Conservation (phyloP, 495 filamentous ascomycete species). For the Aspergillus saccharolyticus region DNA sequence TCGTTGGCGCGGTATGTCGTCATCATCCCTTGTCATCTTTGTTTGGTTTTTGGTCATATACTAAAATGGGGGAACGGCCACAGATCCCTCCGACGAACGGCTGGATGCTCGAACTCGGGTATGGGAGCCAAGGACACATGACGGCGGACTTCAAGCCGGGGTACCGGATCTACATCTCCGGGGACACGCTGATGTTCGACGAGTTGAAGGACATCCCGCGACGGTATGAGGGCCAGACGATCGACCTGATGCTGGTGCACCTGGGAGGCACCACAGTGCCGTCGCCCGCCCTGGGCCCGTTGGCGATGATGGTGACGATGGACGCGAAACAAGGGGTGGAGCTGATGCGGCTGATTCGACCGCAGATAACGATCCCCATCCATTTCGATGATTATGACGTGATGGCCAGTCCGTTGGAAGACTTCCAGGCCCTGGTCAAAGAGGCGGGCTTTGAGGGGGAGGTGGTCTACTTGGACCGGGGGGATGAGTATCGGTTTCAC, state of each 20-base stretch:
- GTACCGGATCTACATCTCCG: conserved; percentile 67
- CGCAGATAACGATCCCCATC: conserved; percentile 63
- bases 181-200: conserved; percentile 63
- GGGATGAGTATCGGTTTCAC: conserved; percentile 54
- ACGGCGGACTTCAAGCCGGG: conserved; percentile 26
- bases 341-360: conserved; percentile 54
- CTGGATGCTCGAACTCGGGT: conserved; percentile 62
- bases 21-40: neutral
- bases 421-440: conserved; percentile 54
- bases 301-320: conserved; percentile 65
- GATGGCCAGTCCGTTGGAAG: conserved; percentile 53
- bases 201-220: conserved; percentile 58
- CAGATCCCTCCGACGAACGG: conserved; percentile 66
- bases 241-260: conserved; percentile 67
- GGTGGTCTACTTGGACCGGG: conserved; percentile 59
- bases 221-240: conserved; percentile 41
- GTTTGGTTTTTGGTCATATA: neutral
- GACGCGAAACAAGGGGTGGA: conserved; percentile 59
- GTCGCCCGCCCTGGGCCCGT: conserved; percentile 46
- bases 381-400: conserved; percentile 68
- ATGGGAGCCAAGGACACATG: conserved; percentile 24
- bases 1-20: conserved; percentile 50
- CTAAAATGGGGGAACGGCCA: neutral
- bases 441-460: conserved; percentile 44
- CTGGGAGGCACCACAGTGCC: conserved; percentile 64